A percentile compares a stretch with the other conserved stretches of the same genome.
These are phyloP conservation scores for Flaveria robusta DNA, from an alignment of 129 eudicot genomes.

Conservation along the genomic window DNA sequence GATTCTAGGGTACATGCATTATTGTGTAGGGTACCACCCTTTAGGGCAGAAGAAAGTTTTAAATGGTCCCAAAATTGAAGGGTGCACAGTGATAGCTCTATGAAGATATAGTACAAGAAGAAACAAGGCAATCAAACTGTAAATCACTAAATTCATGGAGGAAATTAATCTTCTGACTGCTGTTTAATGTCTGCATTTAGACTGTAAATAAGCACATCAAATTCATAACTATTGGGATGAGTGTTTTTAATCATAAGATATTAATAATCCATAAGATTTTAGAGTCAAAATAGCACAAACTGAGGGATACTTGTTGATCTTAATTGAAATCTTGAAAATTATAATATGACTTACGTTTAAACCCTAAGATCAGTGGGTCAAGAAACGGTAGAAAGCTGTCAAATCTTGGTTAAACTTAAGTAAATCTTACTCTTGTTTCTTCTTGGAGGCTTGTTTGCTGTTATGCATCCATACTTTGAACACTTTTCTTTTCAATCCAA, in stretches of 20 bases:
- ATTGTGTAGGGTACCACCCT: conserved; percentile 33
- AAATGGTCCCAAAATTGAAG: conserved; percentile 27
- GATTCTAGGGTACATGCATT: conserved; percentile 28
- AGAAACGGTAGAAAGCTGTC: background rate
- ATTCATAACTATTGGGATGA: conserved; percentile 1
- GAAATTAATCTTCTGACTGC: background rate
- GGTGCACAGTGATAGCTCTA: conserved; percentile 30
- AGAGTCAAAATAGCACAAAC: conserved; percentile 17
- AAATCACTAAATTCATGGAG: conserved; percentile 6
- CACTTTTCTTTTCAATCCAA: conserved; percentile 69
- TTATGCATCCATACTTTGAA: conserved; percentile 93
- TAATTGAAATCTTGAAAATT: conserved; percentile 10
- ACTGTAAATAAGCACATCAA: conserved; percentile 7
- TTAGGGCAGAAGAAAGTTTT: conserved; percentile 13
- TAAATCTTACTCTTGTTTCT: conserved; percentile 53
- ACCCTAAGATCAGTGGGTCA: too few relatives aligned
- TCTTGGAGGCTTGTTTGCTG: conserved; percentile 78
- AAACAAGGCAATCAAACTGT: conserved; percentile 5
- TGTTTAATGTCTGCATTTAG: background rate
- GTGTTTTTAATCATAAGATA: conserved; percentile 4
- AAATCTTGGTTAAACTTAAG: background rate
- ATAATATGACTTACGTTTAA: too few relatives aligned
- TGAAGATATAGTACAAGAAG: conserved; percentile 18
- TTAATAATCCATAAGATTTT: background rate
- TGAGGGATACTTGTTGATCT: background rate